phyloP scores from a whole-genome alignment of 805 yeast species.

The Kuraishia floccosa region DNA sequence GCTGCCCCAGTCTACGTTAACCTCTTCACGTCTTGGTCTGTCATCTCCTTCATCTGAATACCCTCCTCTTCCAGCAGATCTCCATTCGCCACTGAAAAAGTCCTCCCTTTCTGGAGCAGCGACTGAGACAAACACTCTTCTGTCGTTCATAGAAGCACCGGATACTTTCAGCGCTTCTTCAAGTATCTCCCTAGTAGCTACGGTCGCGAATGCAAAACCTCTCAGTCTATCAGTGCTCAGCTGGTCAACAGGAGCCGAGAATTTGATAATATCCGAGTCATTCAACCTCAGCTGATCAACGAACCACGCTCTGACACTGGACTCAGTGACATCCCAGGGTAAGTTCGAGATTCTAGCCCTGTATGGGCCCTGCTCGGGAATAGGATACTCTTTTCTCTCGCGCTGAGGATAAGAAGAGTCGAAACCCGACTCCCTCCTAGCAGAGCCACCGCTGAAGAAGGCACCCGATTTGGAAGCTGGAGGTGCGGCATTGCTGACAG shows the following conservation, averaged over 20 bases:
- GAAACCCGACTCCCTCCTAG: neutral
- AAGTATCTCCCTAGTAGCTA: constrained; percentile 29
- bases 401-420: constrained; percentile 15
- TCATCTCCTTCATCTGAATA: constrained; percentile 11
- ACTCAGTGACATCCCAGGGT: constrained; percentile 73
- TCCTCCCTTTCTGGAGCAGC: constrained; percentile 45
- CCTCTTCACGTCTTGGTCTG: constrained; percentile 16
- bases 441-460: neutral
- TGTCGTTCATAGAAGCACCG: constrained; percentile 30
- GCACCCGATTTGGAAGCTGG: constrained; percentile 16
- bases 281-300: constrained; percentile 37
- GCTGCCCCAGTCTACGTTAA: constrained; percentile 36
- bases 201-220: constrained; percentile 46
- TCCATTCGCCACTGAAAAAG: constrained; percentile 20
- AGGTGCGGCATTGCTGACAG: too few species aligned
- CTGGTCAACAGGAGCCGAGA: constrained; percentile 64
- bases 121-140: constrained; percentile 41
- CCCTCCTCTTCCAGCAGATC: constrained; percentile 20
- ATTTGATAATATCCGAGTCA: constrained; percentile 41
- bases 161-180: constrained; percentile 40
- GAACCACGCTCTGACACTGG: constrained; percentile 46
- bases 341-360: constrained; percentile 83
- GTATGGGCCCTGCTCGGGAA: constrained; percentile 88
- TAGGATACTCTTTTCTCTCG: constrained; percentile 62
- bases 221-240: constrained; percentile 48